phyloP scores from a whole-genome alignment of 345 rosid species.

The Nephelium lappaceum region DNA sequence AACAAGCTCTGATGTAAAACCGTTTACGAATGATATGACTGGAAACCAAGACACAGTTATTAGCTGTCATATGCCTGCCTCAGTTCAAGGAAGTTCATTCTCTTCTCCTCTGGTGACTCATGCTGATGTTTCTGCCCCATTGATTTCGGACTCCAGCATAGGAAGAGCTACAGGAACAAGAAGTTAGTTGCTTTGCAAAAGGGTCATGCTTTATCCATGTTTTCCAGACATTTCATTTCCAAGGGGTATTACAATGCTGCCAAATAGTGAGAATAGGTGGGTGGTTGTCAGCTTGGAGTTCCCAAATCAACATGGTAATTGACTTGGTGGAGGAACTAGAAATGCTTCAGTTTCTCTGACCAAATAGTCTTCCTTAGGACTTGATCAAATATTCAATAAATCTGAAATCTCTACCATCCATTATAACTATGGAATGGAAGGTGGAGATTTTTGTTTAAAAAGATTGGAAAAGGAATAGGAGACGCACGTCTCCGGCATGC shows the following conservation, averaged over 20 bases:
- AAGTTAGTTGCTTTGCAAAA: slow-evolving; percentile 30
- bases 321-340: not conserved
- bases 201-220: slow-evolving; percentile 27
- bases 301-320: slow-evolving; percentile 28
- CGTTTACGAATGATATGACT: not conserved
- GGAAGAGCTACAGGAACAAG: not conserved
- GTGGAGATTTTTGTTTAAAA: too few relatives aligned
- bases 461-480: too few relatives aligned
- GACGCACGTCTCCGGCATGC: too few relatives aligned
- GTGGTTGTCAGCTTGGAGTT: slow-evolving; percentile 43
- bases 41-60: not conserved
- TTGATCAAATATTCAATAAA: too few relatives aligned
- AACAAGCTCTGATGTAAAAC: not conserved
- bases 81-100: not conserved
- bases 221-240: slow-evolving; percentile 32
- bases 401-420: too few relatives aligned
- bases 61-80: not conserved
- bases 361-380: not conserved
- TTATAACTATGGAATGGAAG: too few relatives aligned
- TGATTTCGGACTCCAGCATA: slow-evolving; percentile 2
- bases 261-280: slow-evolving; percentile 34
- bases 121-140: slow-evolving; percentile 3
- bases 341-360: not conserved
- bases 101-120: not conserved
- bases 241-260: slow-evolving; percentile 30